phyloP scores from a whole-genome alignment of 1,139 yeast genomes.

The Hyphopichia wangnamkhiaoensis region DNA sequence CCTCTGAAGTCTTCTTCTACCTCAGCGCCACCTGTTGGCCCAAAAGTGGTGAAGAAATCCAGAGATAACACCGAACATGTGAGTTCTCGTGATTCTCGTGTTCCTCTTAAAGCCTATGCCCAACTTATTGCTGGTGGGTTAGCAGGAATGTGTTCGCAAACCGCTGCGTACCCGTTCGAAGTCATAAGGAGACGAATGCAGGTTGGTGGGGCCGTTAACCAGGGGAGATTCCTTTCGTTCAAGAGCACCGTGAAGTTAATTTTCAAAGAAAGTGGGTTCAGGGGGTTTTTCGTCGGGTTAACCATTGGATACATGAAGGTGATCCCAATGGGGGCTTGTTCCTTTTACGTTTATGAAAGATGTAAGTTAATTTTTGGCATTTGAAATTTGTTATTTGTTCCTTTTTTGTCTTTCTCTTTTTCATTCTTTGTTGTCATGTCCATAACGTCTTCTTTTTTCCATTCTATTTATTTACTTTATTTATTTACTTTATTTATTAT shows the following conservation, averaged over 20 bases:
- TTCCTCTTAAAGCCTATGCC: constrained; percentile 85
- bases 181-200: constrained; percentile 94
- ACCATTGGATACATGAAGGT: constrained; percentile 94
- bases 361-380: constrained; percentile 70
- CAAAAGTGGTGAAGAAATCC: constrained; percentile 18
- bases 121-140: constrained; percentile 92
- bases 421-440: constrained; percentile 4
- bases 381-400: constrained; percentile 15
- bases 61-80: constrained; percentile 18
- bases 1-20: background rate
- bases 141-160: constrained; percentile 93
- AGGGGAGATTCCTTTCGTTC: constrained; percentile 60
- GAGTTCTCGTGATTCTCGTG: constrained; percentile 52
- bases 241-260: constrained; percentile 57
- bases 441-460: too few species aligned
- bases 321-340: constrained; percentile 96
- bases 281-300: constrained; percentile 90
- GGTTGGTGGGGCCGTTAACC: constrained; percentile 79
- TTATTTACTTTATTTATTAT: too few species aligned
- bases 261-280: constrained; percentile 69
- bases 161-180: constrained; percentile 97
- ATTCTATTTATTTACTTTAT: too few species aligned
- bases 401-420: background rate
- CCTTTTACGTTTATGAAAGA: constrained; percentile 91
- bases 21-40: constrained; percentile 6